Base-by-base conservation (phyloP, 257 asterid species). In the Misopates orontium region DNA sequence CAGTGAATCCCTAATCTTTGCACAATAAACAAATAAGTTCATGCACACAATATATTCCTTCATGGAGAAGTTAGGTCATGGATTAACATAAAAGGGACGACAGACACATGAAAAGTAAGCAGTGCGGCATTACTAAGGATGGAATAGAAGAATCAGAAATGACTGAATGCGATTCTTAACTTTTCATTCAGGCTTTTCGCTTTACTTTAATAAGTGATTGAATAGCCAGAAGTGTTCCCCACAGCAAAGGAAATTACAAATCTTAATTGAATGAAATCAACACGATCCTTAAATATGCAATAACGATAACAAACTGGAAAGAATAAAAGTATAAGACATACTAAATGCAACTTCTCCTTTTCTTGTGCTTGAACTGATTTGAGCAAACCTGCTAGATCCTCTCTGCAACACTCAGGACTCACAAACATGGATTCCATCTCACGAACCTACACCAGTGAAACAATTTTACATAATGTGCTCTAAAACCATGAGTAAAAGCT, bases 331-430 rank as follows among this genome's bases (percentile, higher is more conserved):
- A 28, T 65, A 70, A 69, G 68, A 53, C 80, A 56, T 85, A 92
- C 98, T 74, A 93, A 73, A 63, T 94, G 83, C 79, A 94, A 75
- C 79, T 94, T 94, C 83, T 83, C 86, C 84, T 94, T 94, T 74
- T 94, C 99, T 67, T 82, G 84, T 61, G 75, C 82, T 83, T 94
- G 97, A 77, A 90, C 83, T 44, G 95, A 91, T 83, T 78, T 83
- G 57, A 94, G 90, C 75, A 94, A 60, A 51, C 47, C 54, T 69
- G 96, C 89, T 68, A 90, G 78, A 82, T 94, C 99, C 74, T 82
- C 95, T 66, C 97, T 83, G 83, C 74, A 69, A 73, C 74, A 82
- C 78, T 82, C 90, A 11, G 96, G 84, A 75, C 83, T 78, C 66
- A 76, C 75, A 71, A 94, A 88, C 23, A 75, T 73, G 55, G 91